Base-by-base conservation (phyloP, 2,329 filamentous ascomycete species). In the Amesomyces nigricolor region DNA sequence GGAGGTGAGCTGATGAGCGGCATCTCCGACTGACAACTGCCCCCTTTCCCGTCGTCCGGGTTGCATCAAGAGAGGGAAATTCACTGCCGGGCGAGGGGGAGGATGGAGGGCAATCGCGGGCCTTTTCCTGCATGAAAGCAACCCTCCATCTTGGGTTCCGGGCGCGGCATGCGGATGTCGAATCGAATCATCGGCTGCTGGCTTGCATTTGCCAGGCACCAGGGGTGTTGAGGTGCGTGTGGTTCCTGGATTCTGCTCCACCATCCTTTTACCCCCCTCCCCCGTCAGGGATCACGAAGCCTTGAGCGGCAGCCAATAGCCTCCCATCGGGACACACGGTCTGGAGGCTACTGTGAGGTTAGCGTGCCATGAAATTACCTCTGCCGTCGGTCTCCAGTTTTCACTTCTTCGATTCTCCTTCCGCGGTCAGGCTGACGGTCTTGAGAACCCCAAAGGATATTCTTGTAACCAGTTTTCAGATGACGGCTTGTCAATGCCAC, bases 221-320 rank as follows among this genome's bases (percentile, higher is more conserved):
- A 49, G 46, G 46, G 30, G 17, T 44, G 38, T 38, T 22, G 14
- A 10, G 32, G 46, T 10, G 9, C 32, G 11, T 35, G 32, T 35
- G 22, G 32, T 35, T 35, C 32, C 32, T 26, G 13, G 50, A 46
- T 32, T 19, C 38, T 11, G 5, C 16, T 19, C 50, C 50, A 52
- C 43, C 42, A 4, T 35, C 22, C 22, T 26, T 29, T 43, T 35
- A 40, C 26, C 26, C 46, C 46, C 32, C 42, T 9, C 40, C 48
- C n/a, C 14, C 7, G 11, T 40, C 53, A 47, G 37, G 53, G 47
- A 43, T 47, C n/a, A 48, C n/a, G 26, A 16, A 32, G 16, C 17
- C 11, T 17, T 17, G 13, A n/a, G 29, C 42, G 10, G 29, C 43
- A 16, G 35, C 53, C 53, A 51, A 55, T 55, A 51, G 37, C 45